These are phyloP conservation scores for Pseudogymnoascus destructans DNA, from an alignment of 2,329 filamentous ascomycete species.

Conservation along the genomic window DNA sequence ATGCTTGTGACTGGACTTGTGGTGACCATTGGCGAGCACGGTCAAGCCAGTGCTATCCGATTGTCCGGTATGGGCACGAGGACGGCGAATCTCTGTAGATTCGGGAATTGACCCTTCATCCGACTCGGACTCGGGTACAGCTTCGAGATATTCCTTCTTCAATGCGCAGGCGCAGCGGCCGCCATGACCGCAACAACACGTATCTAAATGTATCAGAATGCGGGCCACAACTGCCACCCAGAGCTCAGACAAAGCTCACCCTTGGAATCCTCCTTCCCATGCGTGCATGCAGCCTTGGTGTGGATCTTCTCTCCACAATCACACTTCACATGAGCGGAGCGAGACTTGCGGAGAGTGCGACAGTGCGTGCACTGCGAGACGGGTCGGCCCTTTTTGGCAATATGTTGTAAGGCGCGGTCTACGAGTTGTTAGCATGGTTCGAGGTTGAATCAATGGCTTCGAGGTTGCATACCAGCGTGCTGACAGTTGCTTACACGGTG, in stretches of 20 bases:
- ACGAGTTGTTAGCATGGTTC: conserved; percentile 16
- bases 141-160: conserved; percentile 51
- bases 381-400: conserved; percentile 94
- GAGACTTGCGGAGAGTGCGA: conserved; percentile 89
- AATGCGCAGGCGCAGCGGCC: conserved; percentile 50
- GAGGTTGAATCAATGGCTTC: conserved; percentile 14
- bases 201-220: conserved; percentile 35
- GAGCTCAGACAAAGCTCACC: conserved; percentile 25
- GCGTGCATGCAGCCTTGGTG: conserved; percentile 40
- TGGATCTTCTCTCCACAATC: conserved; percentile 86
- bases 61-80: conserved; percentile 48
- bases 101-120: conserved; percentile 36
- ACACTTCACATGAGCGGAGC: conserved; percentile 87
- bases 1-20: conserved; percentile 49
- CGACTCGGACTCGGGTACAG: conserved; percentile 51
- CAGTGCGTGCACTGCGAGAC: conserved; percentile 98
- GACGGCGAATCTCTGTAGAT: conserved; percentile 32
- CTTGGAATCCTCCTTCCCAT: conserved; percentile 39
- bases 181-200: conserved; percentile 59
- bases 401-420: conserved; percentile 88
- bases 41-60: conserved; percentile 40
- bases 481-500: conserved; percentile 98
- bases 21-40: conserved; percentile 51
- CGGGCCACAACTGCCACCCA: conserved; percentile 12
- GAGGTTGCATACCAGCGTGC: conserved; percentile 63